Base-by-base conservation (phyloP, 2,329 filamentous ascomycete species). In the Fusarium sp. region DNA sequence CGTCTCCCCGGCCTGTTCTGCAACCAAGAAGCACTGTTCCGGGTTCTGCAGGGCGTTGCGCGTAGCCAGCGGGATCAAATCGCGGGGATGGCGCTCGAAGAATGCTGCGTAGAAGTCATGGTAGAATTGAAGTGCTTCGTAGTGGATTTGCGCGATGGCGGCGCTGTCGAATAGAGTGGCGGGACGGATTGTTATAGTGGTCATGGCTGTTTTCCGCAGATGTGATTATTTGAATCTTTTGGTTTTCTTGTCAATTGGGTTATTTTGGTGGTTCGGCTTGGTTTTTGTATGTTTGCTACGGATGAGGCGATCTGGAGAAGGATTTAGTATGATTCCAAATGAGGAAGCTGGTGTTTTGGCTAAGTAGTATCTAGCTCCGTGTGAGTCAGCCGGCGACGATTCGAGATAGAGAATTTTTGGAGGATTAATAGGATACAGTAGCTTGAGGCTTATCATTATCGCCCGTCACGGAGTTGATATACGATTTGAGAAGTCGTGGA, bases 81-180 rank as follows among this genome's bases (percentile, higher is more conserved):
- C 67, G 35, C 53, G 37, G 14, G 71, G 69, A 39, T 72, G 57
- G 1, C n/a, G 43, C 27, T 60, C 46, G 23, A 72, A 72, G 52
- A 73, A 59, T 13, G 67, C 69, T 10, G 54, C 69, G 40, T 73
- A 73, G 39, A 73, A 73, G 3, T 59, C 55, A 35, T 73, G 55
- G 31, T 71, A 72, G 8, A n/a, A n/a, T 6, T 40, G 33, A 4
- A 73, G 46, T 3, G 71, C 71, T 15, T 56, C 46, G 29, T 61
- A 57, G 40, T 73, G 71, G n/a, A 69, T 53, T n/a, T 40, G 21
- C 11, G 58, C 58, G 40, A 73, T 71, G 14, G 64, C 42, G 33
- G 63, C 52, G 42, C 56, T 63, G 41, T 73, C 69, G 15, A 45
- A 52, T 6, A 63, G 21, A 11, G 58, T 67, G 29, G 69, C 71